Percentiles rank a stretch among this genome's conserved stretches.
These are phyloP conservation scores for Epichloe sibirici DNA, from an alignment of 2,329 filamentous ascomycete species.

Conservation along the genomic window DNA sequence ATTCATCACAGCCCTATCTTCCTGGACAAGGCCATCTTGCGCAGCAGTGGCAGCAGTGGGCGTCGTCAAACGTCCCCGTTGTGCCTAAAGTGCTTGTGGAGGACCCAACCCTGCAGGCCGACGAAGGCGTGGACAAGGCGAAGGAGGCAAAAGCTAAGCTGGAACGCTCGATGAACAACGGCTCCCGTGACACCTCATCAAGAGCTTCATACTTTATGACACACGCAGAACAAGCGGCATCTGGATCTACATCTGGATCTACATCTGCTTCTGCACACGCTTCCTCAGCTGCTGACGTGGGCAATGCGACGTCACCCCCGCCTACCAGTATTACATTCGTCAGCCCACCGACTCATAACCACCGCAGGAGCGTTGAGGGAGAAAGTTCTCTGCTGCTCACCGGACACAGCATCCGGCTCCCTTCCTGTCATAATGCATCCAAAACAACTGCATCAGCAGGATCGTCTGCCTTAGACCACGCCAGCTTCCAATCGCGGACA, in stretches of 20 bases:
- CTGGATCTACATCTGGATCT: neutral
- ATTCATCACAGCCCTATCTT: slow-evolving; percentile 10
- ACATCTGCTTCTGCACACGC: slow-evolving; percentile 4
- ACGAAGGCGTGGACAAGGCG: slow-evolving; percentile 27
- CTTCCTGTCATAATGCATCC: neutral
- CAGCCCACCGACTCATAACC: slow-evolving; percentile 8
- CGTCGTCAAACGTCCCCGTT: slow-evolving; percentile 26
- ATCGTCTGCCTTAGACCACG: neutral
- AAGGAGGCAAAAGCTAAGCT: slow-evolving; percentile 26
- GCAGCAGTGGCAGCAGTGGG: slow-evolving; percentile 11
- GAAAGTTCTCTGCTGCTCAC: slow-evolving; percentile 4
- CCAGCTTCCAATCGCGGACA: neutral
- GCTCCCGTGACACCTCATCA: slow-evolving; percentile 8
- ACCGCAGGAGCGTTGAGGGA: slow-evolving; percentile 15
- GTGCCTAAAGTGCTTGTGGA: slow-evolving; percentile 37
- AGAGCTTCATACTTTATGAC: slow-evolving; percentile 5
- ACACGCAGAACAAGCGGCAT: neutral
- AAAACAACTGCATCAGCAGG: neutral
- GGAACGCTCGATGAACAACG: slow-evolving; percentile 24
- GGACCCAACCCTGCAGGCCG: slow-evolving; percentile 31
- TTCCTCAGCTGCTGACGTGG: slow-evolving; percentile 1
- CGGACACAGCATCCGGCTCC: slow-evolving; percentile 3
- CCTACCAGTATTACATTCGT: slow-evolving; percentile 3
- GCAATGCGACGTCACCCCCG: neutral
- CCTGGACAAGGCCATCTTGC: neutral